phyloP scores from a whole-genome alignment of 768 basidiomycete genomes.

The Suillus variegatus region DNA sequence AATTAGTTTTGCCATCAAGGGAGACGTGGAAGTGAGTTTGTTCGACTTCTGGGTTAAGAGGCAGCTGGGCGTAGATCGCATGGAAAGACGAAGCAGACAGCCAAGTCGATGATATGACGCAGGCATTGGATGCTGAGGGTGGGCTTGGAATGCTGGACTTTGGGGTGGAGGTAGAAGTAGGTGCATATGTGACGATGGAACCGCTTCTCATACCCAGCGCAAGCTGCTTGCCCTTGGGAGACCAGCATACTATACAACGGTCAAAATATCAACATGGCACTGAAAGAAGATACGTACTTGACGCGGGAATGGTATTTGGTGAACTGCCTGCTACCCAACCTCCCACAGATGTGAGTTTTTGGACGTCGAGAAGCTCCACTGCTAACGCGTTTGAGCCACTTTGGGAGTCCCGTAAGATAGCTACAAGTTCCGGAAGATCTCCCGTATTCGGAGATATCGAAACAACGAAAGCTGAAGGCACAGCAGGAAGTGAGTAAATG shows the following conservation, averaged over 20 bases:
- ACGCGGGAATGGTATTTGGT: constrained; percentile 53
- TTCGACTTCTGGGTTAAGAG: constrained; percentile 37
- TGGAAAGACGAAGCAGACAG: constrained; percentile 69
- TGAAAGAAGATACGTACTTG: constrained; percentile 46
- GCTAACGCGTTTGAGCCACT: constrained; percentile 36
- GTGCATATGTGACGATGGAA: constrained; percentile 67
- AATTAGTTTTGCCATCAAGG: constrained; percentile 43
- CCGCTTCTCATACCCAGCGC: constrained; percentile 73
- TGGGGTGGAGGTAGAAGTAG: constrained; percentile 51
- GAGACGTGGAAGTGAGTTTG: constrained; percentile 44
- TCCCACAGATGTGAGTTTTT: constrained; percentile 44
- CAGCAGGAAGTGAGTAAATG: constrained; percentile 47
- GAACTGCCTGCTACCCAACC: constrained; percentile 57
- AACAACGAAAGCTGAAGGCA: constrained; percentile 45
- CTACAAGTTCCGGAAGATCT: constrained; percentile 55
- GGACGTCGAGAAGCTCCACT: constrained; percentile 64
- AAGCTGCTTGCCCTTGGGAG: constrained; percentile 83
- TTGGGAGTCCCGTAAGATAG: constrained; percentile 49
- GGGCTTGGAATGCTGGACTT: constrained; percentile 62
- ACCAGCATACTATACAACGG: constrained; percentile 68
- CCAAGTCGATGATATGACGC: constrained; percentile 63
- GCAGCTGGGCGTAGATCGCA: constrained; percentile 57
- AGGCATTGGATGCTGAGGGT: constrained; percentile 46
- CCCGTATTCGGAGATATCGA: constrained; percentile 71
- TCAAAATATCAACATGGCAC: constrained; percentile 11